Conservation (phyloP, 176 grass and related monocot species). For the Pharus latifolius region DNA sequence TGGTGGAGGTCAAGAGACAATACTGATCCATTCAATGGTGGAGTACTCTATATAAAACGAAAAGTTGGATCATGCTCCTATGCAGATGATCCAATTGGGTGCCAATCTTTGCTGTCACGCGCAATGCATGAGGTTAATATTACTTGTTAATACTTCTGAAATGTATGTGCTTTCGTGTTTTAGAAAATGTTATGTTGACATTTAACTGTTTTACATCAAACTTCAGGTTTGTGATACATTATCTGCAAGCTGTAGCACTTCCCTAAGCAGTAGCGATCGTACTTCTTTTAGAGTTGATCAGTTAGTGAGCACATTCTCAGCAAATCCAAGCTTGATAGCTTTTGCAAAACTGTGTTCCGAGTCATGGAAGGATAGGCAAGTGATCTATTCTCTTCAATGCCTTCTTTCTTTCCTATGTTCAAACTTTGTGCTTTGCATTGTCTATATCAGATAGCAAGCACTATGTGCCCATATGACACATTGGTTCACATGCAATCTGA, state of each 20-base stretch:
- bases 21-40: conserved; percentile 77
- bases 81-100: conserved; percentile 86
- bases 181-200: neutral
- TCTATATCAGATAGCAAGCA: neutral
- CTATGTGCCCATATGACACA: neutral
- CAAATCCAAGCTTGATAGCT: conserved; percentile 91
- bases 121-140: conserved; percentile 88
- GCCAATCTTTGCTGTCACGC: conserved; percentile 88
- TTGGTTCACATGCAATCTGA: neutral
- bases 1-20: conserved; percentile 91
- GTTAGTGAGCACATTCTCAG: conserved; percentile 86
- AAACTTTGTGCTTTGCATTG: neutral
- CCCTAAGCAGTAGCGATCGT: conserved; percentile 14
- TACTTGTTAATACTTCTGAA: conserved; percentile 12
- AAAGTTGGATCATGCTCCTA: conserved; percentile 99
- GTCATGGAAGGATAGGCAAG: conserved; percentile 69
- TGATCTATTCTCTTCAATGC: neutral
- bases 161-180: neutral
- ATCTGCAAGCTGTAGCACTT: conserved; percentile 14
- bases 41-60: conserved; percentile 85
- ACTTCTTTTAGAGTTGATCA: conserved; percentile 69
- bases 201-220: conserved; percentile 7
- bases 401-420: neutral
- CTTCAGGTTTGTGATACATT: conserved; percentile 61
- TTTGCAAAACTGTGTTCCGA: conserved; percentile 81